Conservation (phyloP, 2,329 filamentous ascomycete genomes). For the Leptographium radiaticola region DNA sequence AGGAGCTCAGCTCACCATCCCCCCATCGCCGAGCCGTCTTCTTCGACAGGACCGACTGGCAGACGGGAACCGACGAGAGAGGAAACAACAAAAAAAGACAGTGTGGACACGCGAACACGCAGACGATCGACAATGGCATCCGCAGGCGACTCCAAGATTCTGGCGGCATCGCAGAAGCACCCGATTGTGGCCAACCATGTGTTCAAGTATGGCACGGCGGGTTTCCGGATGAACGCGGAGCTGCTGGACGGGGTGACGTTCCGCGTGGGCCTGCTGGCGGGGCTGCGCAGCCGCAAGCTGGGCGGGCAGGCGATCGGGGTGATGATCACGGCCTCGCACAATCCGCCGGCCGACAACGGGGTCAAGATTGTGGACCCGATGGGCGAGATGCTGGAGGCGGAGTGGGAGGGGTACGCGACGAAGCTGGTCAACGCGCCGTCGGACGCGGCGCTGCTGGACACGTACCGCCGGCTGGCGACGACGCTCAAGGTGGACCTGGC, state of each 20-base stretch:
- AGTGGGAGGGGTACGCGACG: constrained; percentile 87
- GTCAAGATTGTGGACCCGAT: constrained; percentile 95
- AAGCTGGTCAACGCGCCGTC: constrained; percentile 72
- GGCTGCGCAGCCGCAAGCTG: constrained; percentile 79
- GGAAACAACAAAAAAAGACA: no score
- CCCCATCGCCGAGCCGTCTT: no score
- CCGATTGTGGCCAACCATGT: constrained; percentile 37
- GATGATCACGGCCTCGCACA: constrained; percentile 93
- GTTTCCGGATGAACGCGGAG: constrained; percentile 59
- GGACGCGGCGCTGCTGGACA: constrained; percentile 60
- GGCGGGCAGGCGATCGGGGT: constrained; percentile 86
- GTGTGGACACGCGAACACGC: no score
- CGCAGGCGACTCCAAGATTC: constrained; percentile 26
- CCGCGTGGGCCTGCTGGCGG: constrained; percentile 78
- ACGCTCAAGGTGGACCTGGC: constrained; percentile 63
- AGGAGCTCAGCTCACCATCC: no score
- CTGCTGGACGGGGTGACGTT: constrained; percentile 87
- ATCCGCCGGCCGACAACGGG: constrained; percentile 79
- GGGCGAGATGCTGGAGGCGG: constrained; percentile 94
- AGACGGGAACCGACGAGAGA: no score
- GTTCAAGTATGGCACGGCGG: constrained; percentile 55
- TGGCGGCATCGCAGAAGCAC: constrained; percentile 49
- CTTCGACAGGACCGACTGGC: no score
- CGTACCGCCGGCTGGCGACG: constrained; percentile 63
- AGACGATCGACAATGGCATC: constrained; percentile 2